Base-by-base conservation (phyloP, 768 basidiomycete genomes). In the Trametes punicea region DNA sequence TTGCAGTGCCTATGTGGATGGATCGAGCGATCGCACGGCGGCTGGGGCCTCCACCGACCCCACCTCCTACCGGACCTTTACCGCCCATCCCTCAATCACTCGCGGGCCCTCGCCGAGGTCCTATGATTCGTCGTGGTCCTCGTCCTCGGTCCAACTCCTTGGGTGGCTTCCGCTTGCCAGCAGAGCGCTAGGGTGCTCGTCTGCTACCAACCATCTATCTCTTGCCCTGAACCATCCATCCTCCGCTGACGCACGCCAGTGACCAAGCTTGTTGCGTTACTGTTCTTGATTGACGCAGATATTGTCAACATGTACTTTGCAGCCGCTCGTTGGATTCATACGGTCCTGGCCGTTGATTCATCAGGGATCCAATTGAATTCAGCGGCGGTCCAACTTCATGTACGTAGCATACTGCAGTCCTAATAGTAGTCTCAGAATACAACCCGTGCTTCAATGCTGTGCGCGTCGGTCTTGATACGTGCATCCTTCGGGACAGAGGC, bases 61-160 rank as follows among this genome's bases (percentile, higher is more conserved):
- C 42, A 10, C 25, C 25, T 10, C 46, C 46, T 20, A 29, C 29
- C 13, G 8, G 8, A 6, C 30, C 46, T 20, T 9, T 26, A 31
- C 46, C 29, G 15, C 30, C 46, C n/a, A 33, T 4, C 5, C 30
- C 46, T 13, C 18, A 2, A 8, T 33, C 46, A 1, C 6, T 25
- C 9, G 46, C 31, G 4, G 25, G 23, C 5, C 51, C 20, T 31
- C 51, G 42, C 15, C 4, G 42, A 1, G 16, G 9, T 26, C 42
- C 51, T 5, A 25, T 16, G 2, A 16, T 42, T 18, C 41, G 18
- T 33, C 51, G 42, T 25, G 41, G 21, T 5, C 51, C 42, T 1
- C 51, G 51, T 8, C 51, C 51, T 11, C 42, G 51, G 23, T 52
- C 51, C 2, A 52, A 52, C 42, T 52, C 51, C 6, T 52, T 52